Base-by-base conservation (phyloP, 192 early-diverging fungal species). In the Glomus cerebriforme region DNA sequence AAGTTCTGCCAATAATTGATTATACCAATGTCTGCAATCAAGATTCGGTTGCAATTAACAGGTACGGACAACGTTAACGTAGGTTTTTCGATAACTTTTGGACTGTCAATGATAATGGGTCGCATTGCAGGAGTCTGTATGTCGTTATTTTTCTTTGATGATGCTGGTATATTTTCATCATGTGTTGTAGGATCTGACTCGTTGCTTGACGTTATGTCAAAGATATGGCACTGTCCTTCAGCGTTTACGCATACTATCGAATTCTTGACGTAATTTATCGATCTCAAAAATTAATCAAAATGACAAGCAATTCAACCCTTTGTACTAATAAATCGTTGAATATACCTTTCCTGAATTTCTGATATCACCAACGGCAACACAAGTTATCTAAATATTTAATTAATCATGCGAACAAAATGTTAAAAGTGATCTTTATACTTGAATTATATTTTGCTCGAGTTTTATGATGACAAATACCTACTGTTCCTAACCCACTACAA, bases 11-110 rank as follows among this genome's bases (percentile, higher is more conserved):
- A 26, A 15, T 43, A 12, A 15, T 17, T 54, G 6, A 6, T 62
- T 54, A 34, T 81, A 88, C 87, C 88, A 24, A 90, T 88, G 73
- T 90, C 88, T 4, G 87, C 87, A 79, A 90, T 90, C 9, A 87
- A 65, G 3, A 86, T 85, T 35, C 85, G 79, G 58, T 90, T 90
- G 34, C 88, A 86, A 78, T 90, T 90, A 65, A 90, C 87, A 37
- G 88, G 88, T 2, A 90, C 87, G 9, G 82, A 85, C 0, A 90
- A 70, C 7, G 85, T 90, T 22, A 87, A 75, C 17, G 75, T 83
- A 5, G 86, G 86, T 34, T 73, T 43, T 22, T 83, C 83, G 8
- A 84, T 54, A 1, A 81, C 64, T 35, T 79, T 45, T n/a, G 78
- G 49, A 22, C 79, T 77, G 29, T 75, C 60, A 73, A 78, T 24